Conservation (phyloP, 441 rosid species). For the Viola pubescens region DNA sequence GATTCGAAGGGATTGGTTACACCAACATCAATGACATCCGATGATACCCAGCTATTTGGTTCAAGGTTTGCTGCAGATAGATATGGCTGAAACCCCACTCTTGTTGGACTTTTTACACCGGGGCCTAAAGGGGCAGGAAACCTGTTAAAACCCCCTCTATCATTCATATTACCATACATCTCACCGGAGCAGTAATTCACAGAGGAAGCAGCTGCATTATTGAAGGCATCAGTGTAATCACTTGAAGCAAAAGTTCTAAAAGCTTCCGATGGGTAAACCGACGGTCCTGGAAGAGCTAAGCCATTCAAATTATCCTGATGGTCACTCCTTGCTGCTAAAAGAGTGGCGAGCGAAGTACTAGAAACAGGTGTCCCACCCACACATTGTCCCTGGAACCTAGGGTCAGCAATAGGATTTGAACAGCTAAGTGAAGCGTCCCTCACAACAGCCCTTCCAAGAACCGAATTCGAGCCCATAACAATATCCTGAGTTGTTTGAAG, state of each 20-base stretch:
- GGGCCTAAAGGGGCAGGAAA: slow-evolving; percentile 22
- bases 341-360: slow-evolving; percentile 28
- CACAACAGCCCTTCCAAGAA: slow-evolving; percentile 29
- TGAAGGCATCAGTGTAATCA: slow-evolving; percentile 32
- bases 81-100: slow-evolving; percentile 34
- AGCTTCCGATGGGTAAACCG: slow-evolving; percentile 34
- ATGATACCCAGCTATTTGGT: slow-evolving; percentile 38
- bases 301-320: slow-evolving; percentile 42
- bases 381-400: slow-evolving; percentile 33
- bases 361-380: slow-evolving; percentile 31
- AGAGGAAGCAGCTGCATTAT: slow-evolving; percentile 25
- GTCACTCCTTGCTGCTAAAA: slow-evolving; percentile 34
- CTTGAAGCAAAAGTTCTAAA: slow-evolving; percentile 26
- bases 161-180: slow-evolving; percentile 21
- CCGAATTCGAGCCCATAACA: slow-evolving; percentile 21
- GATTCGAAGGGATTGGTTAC: slow-evolving; percentile 21
- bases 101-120: slow-evolving; percentile 19
- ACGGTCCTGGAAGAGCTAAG: slow-evolving; percentile 30
- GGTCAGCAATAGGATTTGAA: slow-evolving; percentile 19
- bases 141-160: slow-evolving; percentile 33
- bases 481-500: slow-evolving; percentile 16
- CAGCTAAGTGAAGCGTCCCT: slow-evolving; percentile 29
- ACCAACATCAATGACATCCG: slow-evolving; percentile 27
- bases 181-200: slow-evolving; percentile 30
- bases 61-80: slow-evolving; percentile 27